Conservation (phyloP, 306 rosid species). For the Canavalia gladiata region DNA sequence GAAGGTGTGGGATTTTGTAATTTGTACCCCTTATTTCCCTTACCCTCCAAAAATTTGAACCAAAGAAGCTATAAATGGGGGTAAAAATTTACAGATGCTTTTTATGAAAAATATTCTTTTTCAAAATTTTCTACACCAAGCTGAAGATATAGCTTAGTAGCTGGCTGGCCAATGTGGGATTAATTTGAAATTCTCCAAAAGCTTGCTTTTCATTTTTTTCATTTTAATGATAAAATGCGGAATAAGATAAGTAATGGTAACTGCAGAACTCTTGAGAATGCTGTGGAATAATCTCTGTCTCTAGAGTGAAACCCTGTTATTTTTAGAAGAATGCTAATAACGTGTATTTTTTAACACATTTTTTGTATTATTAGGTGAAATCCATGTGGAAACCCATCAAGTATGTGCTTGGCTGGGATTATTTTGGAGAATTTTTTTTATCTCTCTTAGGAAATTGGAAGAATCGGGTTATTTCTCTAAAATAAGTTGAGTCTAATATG, state of each 20-base stretch:
- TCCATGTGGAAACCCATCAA: not conserved
- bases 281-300: constrained; percentile 16
- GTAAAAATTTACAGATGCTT: constrained; percentile 22
- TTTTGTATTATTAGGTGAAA: not conserved
- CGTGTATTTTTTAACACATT: not conserved
- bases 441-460: not conserved
- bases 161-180: constrained; percentile 11
- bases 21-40: not conserved
- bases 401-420: not conserved
- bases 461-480: not conserved
- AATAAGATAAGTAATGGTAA: not conserved
- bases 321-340: not conserved
- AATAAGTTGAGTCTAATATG: not conserved
- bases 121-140: not conserved
- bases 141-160: constrained; percentile 12
- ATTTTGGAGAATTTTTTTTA: not conserved
- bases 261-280: constrained; percentile 18
- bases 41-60: not conserved
- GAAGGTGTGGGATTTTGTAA: not conserved
- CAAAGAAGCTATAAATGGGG: not conserved
- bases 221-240: constrained; percentile 27
- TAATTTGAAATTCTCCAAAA: constrained; percentile 9
- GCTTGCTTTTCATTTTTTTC: not conserved
- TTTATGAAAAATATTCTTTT: constrained; percentile 18
- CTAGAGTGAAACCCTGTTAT: constrained; percentile 25